phyloP scores from a whole-genome alignment of 257 asterid species.

The Solanum appendiculatum region DNA sequence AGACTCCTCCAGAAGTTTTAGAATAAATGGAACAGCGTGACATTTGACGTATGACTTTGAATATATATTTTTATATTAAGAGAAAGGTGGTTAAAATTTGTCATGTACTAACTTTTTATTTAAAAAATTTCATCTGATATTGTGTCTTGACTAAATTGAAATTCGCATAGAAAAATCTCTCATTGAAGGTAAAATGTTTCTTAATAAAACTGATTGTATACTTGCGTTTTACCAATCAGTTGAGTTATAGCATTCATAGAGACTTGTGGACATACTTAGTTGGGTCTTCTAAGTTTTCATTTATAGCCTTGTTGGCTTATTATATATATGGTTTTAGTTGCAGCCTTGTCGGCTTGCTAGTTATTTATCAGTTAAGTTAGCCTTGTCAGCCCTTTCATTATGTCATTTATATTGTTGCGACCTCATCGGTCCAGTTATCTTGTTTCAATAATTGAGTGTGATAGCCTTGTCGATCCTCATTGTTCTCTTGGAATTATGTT shows the following conservation, averaged over 20 bases:
- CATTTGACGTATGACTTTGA: background rate
- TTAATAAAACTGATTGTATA: background rate
- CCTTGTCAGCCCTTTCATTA: background rate
- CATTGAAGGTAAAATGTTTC: background rate
- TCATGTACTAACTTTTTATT: background rate
- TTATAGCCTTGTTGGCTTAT: too few relatives aligned
- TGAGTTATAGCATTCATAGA: too few relatives aligned
- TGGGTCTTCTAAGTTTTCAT: background rate
- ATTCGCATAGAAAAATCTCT: accelerated
- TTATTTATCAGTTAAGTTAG: background rate
- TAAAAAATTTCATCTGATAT: background rate
- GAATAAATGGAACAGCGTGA: background rate
- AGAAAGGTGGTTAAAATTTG: background rate
- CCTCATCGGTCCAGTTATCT: background rate
- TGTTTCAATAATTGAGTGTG: background rate
- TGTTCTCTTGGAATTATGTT: background rate
- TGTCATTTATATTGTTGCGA: background rate
- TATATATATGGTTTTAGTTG: too few relatives aligned
- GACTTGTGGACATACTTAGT: background rate
- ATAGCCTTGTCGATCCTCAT: too few relatives aligned
- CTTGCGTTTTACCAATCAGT: too few relatives aligned
- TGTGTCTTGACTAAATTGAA: background rate
- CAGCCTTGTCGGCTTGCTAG: background rate
- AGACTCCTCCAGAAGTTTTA: background rate
- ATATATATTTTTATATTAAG: background rate